Base-by-base conservation (phyloP, 192 early-diverging fungal species). In the Cetraspora pellucida region DNA sequence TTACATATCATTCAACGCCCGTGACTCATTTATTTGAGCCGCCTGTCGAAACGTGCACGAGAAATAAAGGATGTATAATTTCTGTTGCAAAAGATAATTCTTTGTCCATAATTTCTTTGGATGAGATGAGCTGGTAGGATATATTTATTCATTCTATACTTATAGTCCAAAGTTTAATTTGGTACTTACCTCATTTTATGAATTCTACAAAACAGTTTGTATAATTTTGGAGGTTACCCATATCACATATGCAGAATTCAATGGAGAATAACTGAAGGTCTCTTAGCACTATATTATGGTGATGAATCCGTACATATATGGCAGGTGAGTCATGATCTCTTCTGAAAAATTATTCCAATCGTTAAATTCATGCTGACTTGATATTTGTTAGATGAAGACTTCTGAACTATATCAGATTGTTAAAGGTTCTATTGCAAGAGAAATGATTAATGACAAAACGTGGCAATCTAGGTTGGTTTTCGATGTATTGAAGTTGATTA, bases 11-110 rank as follows among this genome's bases (percentile, higher is more conserved):
- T 73, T 84, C 84, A 23, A 80, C 80, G 44, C 83, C 83, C 6
- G 82, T 90, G 0, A 79, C 81, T n/a, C 69, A 79, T 23, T 86
- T 87, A 61, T 61, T 89, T 44, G 87, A 90, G 54, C 83, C 84
- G 2, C 83, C 89, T 8, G 80, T 82, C n/a, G 84, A 86, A 46
- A 84, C 80, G 10, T 85, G 85, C 57, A 58, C 79, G 9, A 60
- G 84, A 46, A 72, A 87, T 47, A 75, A 78, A 55, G 80, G 82
- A 23, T 83, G 85, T 68, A 78, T 92, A 19, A 78, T 94, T 31
- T 92, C 94, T 1, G 78, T 93, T 25, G 91, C 88, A 3, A 81
- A 84, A 71, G 92, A 93, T 74, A 82, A 92, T 60, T 92, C 91
- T 6, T 77, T 91, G n/a, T 81, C 90, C 10, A 67, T 94, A 1